Conservation (phyloP, 139 green algal species). For the Astrephomene gubernaculifera region DNA sequence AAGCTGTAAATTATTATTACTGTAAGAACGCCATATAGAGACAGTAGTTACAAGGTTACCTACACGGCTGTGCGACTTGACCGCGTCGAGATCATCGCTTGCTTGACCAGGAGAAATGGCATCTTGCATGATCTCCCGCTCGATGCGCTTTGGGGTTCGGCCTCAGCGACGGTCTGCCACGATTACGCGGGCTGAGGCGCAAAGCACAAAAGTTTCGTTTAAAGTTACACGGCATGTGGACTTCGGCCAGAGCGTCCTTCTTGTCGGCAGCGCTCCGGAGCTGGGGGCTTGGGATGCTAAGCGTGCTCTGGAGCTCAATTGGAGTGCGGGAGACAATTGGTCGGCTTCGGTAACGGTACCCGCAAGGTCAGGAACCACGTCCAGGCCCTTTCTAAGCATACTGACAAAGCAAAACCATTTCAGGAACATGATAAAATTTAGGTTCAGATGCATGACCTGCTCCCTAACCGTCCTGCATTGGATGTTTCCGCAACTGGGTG, state of each 20-base stretch:
- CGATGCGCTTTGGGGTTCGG: neutral
- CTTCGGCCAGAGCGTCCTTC: neutral
- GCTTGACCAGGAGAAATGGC: too few species aligned
- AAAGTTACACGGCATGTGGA: slow-evolving; percentile 10
- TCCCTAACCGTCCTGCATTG: too few species aligned
- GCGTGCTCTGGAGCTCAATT: slow-evolving; percentile 3
- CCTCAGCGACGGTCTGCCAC: neutral
- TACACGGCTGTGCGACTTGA: too few species aligned
- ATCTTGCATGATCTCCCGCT: neutral
- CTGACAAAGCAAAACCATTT: neutral
- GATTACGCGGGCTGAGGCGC: too few species aligned
- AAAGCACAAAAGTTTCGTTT: slow-evolving; percentile 1
- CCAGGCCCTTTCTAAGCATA: too few species aligned
- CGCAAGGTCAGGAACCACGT: neutral
- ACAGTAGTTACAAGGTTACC: too few species aligned
- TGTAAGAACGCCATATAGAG: too few species aligned
- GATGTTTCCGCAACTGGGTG: too few species aligned
- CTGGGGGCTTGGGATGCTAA: slow-evolving; percentile 14
- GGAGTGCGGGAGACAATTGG: slow-evolving; percentile 24
- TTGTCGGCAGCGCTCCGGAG: slow-evolving; percentile 15
- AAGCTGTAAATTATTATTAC: too few species aligned
- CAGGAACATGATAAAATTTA: too few species aligned
- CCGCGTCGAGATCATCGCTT: too few species aligned
- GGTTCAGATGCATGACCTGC: too few species aligned
- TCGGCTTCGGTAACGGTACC: neutral